Conservation (phyloP, 148 eudicot species). For the Diospyros kaki region DNA sequence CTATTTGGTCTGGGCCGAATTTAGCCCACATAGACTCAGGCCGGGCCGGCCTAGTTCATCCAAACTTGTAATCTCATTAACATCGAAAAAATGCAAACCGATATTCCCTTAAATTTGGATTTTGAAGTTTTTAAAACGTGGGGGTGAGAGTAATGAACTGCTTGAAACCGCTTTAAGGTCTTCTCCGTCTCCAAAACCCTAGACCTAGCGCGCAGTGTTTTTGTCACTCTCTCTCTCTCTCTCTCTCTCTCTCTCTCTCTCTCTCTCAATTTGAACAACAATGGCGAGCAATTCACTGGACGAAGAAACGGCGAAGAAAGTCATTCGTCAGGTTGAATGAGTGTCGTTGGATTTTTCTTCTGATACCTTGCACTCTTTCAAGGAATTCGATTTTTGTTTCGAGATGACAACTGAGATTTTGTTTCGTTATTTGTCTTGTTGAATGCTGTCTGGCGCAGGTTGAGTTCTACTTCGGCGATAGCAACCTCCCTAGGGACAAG, state of each 20-base stretch:
- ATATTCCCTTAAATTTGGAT: no score
- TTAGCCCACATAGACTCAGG: no score
- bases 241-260: conserved; percentile 3
- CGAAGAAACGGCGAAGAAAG: conserved; percentile 73
- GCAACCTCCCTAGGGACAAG: conserved; percentile 77
- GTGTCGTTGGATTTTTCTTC: not conserved
- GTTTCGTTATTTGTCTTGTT: not conserved
- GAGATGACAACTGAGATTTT: no score
- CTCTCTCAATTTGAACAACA: conserved; percentile 12
- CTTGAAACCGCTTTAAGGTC: no score
- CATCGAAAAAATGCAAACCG: no score
- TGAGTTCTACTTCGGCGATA: conserved; percentile 92
- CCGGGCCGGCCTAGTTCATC: no score
- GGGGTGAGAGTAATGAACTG: no score
- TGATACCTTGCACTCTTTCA: not conserved
- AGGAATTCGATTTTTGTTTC: no score
- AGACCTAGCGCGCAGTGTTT: conserved; percentile 24
- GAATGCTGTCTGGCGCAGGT: conserved; percentile 37
- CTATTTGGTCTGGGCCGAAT: no score
- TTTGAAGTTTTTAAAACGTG: no score
- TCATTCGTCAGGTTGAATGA: conserved; percentile 68
- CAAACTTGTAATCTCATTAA: no score
- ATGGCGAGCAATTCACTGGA: conserved; percentile 44
- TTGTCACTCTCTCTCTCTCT: conserved; percentile 13
- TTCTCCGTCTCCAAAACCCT: conserved; percentile 26